phyloP scores from a whole-genome alignment of 2,329 filamentous ascomycete species.

The Talaromyces verruculosus region DNA sequence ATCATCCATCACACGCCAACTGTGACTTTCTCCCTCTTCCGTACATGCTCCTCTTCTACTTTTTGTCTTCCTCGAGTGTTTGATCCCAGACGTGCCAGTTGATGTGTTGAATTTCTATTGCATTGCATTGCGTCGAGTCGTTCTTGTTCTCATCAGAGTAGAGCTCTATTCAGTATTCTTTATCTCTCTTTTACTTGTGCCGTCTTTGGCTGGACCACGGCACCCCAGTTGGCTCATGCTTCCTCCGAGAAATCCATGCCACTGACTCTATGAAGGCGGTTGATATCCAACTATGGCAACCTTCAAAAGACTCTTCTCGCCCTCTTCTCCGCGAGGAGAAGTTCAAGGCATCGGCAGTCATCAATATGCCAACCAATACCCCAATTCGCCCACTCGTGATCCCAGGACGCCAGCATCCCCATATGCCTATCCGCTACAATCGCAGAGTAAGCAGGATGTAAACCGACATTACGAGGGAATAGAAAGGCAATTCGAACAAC shows the following conservation, averaged over 20 bases:
- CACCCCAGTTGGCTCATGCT: background rate
- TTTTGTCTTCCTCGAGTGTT: background rate
- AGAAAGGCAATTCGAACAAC: conserved; percentile 41
- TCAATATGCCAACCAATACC: conserved; percentile 11
- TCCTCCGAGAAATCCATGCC: background rate
- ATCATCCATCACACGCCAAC: background rate
- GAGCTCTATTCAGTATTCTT: conserved; percentile 1
- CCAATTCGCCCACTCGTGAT: background rate
- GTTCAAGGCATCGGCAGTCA: conserved; percentile 6
- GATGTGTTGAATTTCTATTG: background rate
- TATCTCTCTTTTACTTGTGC: background rate
- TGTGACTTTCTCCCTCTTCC: conserved; percentile 1
- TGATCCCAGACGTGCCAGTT: background rate
- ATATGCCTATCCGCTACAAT: conserved; percentile 21
- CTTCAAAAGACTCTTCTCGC: conserved; percentile 36
- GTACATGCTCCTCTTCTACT: background rate
- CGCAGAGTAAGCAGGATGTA: conserved; percentile 25
- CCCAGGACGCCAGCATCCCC: conserved; percentile 18
- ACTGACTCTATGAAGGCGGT: background rate
- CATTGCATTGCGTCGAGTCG: background rate
- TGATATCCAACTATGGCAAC: conserved; percentile 32
- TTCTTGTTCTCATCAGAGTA: background rate
- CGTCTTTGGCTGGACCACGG: background rate
- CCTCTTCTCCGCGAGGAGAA: conserved; percentile 12
- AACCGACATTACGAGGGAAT: conserved; percentile 39